Percentiles rank a stretch among this genome's conserved stretches.
These are phyloP conservation scores for Tricholoma bakamatsutake DNA, from an alignment of 768 basidiomycete species.

Conservation along the genomic window DNA sequence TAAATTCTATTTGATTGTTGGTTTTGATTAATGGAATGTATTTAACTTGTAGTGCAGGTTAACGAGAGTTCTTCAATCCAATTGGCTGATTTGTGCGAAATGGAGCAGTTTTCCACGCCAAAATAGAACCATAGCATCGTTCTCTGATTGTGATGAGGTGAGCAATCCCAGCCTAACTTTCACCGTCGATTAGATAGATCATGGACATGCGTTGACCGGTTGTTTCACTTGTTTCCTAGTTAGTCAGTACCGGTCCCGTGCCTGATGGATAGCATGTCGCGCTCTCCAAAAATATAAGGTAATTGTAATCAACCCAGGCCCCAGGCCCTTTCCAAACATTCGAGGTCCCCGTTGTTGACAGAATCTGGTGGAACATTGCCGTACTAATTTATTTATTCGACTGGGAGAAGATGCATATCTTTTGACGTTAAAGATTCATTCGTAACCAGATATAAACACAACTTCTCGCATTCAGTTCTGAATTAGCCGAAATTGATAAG, in stretches of 20 bases:
- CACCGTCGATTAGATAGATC: neutral
- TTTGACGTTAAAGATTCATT: constrained; percentile 13
- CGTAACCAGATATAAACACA: constrained; percentile 8
- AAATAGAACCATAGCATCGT: neutral
- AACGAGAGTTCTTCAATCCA: neutral
- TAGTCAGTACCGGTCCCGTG: neutral
- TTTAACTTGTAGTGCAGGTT: neutral
- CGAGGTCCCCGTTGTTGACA: neutral
- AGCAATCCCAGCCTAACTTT: neutral
- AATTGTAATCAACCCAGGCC: neutral
- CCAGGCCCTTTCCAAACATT: neutral
- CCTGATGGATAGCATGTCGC: neutral
- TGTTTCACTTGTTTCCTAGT: neutral
- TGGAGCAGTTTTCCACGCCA: neutral
- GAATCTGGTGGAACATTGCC: neutral
- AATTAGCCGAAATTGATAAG: constrained; percentile 18
- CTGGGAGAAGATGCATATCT: neutral
- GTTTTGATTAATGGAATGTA: constrained; percentile 6
- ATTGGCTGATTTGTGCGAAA: neutral
- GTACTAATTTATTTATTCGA: neutral
- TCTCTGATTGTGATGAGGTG: neutral
- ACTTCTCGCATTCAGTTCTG: constrained; percentile 20
- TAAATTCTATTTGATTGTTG: constrained; percentile 3
- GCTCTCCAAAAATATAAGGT: neutral
- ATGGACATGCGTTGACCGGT: neutral